These are phyloP conservation scores for Ophiosphaerella korrae DNA, from an alignment of 2,329 filamentous ascomycete genomes.

Conservation along the genomic window DNA sequence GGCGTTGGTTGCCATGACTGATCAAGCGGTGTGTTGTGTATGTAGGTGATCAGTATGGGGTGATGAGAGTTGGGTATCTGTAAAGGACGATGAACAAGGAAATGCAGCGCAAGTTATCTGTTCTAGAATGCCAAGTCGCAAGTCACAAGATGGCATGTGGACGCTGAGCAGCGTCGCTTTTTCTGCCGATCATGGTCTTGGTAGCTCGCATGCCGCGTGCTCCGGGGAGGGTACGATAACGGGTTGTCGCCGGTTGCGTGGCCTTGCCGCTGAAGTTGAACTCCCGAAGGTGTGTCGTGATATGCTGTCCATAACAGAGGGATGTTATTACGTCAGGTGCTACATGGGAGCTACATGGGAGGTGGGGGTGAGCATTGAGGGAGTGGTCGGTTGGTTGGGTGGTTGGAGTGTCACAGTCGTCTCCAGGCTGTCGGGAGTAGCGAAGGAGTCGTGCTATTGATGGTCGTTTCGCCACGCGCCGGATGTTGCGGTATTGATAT, in stretches of 20 bases:
- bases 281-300: not conserved
- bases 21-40: too few relatives aligned
- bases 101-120: not conserved
- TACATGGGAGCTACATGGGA: not conserved
- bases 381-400: not conserved
- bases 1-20: not conserved
- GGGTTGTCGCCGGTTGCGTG: not conserved
- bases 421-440: slow-evolving; percentile 13
- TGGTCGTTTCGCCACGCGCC: too few relatives aligned
- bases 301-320: not conserved
- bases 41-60: too few relatives aligned
- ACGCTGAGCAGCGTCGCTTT: too few relatives aligned
- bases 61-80: not conserved
- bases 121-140: too few relatives aligned
- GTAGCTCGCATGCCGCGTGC: too few relatives aligned
- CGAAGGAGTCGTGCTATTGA: slow-evolving; percentile 17
- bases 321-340: not conserved
- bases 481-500: too few relatives aligned
- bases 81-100: not conserved
- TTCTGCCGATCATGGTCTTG: too few relatives aligned
- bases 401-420: not conserved
- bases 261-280: not conserved
- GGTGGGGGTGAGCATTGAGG: not conserved
- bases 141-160: too few relatives aligned
- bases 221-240: not conserved